Evolutionary conservation across 2,329 filamentous ascomycete genomes (phyloP).

Genomic region (Pseudocercospora vitis): DNA sequence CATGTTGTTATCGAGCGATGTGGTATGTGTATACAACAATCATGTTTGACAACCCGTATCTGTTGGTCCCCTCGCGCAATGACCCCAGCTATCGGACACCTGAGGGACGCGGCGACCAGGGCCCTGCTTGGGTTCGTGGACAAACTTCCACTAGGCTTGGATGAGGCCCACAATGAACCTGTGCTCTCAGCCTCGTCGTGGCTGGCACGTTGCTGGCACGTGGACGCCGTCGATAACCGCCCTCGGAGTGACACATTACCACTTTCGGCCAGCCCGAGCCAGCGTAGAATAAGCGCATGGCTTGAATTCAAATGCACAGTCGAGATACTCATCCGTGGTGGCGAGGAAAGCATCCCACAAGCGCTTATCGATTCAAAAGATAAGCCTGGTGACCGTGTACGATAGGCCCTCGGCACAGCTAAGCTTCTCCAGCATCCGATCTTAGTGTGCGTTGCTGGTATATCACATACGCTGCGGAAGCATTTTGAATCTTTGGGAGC

Average conservation of each 20-base stretch:
- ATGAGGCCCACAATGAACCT: conserved; percentile 1
- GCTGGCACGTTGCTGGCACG: neutral
- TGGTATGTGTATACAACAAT: neutral
- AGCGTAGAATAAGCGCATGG: neutral
- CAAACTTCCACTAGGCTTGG: neutral
- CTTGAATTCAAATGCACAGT: neutral
- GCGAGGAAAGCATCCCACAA: neutral
- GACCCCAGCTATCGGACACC: neutral
- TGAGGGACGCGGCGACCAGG: neutral
- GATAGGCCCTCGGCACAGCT: no score
- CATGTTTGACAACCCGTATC: neutral
- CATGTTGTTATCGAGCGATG: no score
- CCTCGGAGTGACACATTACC: neutral
- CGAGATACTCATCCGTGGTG: neutral
- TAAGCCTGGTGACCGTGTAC: no score
- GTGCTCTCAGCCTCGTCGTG: neutral
- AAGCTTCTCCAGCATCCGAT: no score
- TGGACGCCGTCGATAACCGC: neutral
- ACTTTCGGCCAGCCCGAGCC: neutral
- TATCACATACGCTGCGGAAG: no score
- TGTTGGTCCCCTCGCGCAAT: neutral
- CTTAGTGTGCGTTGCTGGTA: no score
- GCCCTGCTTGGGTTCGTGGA: neutral
- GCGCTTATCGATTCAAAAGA: no score
- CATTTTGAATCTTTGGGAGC: neutral